Evolutionary conservation across 208 protist genomes (phyloP).

Genomic region (Leishmania tarentolae): DNA sequence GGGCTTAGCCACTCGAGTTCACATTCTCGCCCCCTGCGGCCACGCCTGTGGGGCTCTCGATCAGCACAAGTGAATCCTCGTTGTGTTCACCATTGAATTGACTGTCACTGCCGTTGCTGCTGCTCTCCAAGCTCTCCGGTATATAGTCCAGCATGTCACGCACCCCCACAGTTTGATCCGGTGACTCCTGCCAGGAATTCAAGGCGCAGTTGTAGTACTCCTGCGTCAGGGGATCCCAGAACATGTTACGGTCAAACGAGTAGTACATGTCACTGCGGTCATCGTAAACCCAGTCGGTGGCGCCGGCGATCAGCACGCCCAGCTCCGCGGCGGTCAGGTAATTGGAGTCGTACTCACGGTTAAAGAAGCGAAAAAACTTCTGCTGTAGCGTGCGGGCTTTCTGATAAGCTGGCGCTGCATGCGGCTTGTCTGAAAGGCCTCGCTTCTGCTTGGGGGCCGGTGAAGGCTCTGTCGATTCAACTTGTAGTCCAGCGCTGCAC

Average conservation of each 20-base stretch:
- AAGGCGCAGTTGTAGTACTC: slow-evolving; percentile 78
- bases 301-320: slow-evolving; percentile 65
- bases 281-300: slow-evolving; percentile 85
- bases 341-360: slow-evolving; percentile 33
- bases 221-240: slow-evolving; percentile 76
- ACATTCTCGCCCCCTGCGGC: neutral
- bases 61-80: neutral
- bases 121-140: neutral
- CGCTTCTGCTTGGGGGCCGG: neutral
- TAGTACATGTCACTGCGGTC: slow-evolving; percentile 86
- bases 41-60: neutral
- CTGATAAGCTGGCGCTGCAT: slow-evolving; percentile 7
- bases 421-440: neutral
- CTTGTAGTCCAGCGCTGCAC: neutral
- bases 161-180: slow-evolving; percentile 41
- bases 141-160: slow-evolving; percentile 35
- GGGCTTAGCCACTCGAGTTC: neutral
- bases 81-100: neutral
- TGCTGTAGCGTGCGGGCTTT: slow-evolving; percentile 15
- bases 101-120: neutral
- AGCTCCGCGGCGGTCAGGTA: slow-evolving; percentile 79
- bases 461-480: neutral
- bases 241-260: slow-evolving; percentile 69
- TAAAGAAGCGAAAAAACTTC: slow-evolving; percentile 32
- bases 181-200: slow-evolving; percentile 68